Evolutionary conservation across 75 land plant species (phyloP).

Genomic region (Larix kaempferi): DNA sequence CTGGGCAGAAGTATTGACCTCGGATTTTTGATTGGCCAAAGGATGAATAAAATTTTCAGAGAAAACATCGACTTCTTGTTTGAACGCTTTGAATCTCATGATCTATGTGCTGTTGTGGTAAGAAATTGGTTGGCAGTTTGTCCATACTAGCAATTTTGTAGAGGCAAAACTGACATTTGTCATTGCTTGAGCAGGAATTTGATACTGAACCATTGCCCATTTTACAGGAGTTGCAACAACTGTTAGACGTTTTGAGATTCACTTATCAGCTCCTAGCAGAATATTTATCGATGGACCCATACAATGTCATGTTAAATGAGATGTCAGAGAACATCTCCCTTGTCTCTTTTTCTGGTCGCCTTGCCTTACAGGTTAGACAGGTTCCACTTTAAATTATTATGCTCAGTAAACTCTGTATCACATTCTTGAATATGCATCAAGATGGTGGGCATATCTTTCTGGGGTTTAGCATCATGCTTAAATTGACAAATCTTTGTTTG

Average conservation of each 20-base stretch:
- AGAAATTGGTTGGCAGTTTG: constrained; percentile 18
- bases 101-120: constrained; percentile 90
- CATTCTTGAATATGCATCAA: neutral
- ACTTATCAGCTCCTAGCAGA: constrained; percentile 75
- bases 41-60: constrained; percentile 90
- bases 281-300: constrained; percentile 73
- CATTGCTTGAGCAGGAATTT: neutral
- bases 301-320: constrained; percentile 76
- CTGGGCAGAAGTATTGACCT: constrained; percentile 88
- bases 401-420: neutral
- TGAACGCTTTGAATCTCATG: constrained; percentile 94
- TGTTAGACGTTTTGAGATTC: constrained; percentile 61
- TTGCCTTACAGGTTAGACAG: constrained; percentile 82
- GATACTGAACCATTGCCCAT: neutral
- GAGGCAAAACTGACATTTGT: neutral
- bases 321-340: constrained; percentile 94
- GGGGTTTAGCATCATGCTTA: neutral
- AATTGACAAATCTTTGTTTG: neutral
- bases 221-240: constrained; percentile 81
- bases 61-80: constrained; percentile 91
- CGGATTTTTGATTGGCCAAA: constrained; percentile 69
- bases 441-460: neutral
- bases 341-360: constrained; percentile 87
- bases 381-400: neutral
- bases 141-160: neutral